Conservation (phyloP, 192 early-diverging fungal species). For the Backusella morwellensis region DNA sequence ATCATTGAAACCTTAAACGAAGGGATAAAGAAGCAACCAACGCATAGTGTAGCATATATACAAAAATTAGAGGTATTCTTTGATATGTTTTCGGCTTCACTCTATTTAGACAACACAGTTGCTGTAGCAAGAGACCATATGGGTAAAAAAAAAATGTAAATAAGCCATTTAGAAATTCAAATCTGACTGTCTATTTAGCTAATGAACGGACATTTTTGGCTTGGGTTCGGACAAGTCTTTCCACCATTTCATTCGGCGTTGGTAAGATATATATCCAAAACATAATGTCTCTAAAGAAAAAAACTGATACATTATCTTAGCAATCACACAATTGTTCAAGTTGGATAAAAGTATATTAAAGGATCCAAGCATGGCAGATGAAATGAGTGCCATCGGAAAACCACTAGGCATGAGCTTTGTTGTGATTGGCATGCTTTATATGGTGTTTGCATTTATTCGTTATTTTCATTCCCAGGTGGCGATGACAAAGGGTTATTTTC, state of each 20-base stretch:
- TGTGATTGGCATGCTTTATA: slow-evolving; percentile 58
- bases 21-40: not conserved
- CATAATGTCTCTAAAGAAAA: not conserved
- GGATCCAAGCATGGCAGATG: not conserved
- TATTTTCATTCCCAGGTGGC: slow-evolving; percentile 70
- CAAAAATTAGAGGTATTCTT: not conserved
- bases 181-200: slow-evolving; percentile 35
- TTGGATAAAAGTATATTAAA: slow-evolving; percentile 14
- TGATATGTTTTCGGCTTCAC: slow-evolving; percentile 18
- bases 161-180: not conserved
- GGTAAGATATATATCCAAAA: slow-evolving; percentile 23
- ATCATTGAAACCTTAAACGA: not conserved
- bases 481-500: slow-evolving; percentile 68
- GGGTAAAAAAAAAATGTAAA: slow-evolving; percentile 29
- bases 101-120: slow-evolving; percentile 65
- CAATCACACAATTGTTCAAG: slow-evolving; percentile 33
- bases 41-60: not conserved
- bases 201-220: slow-evolving; percentile 80
- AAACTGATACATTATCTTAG: not conserved
- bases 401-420: slow-evolving; percentile 56
- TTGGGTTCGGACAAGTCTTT: slow-evolving; percentile 73
- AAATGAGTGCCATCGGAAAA: slow-evolving; percentile 37
- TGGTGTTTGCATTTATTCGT: slow-evolving; percentile 59
- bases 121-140: slow-evolving; percentile 77
- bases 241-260: slow-evolving; percentile 74